Conservation (phyloP, 1,284 basidiomycete species). For the Leccinum subfulvum region DNA sequence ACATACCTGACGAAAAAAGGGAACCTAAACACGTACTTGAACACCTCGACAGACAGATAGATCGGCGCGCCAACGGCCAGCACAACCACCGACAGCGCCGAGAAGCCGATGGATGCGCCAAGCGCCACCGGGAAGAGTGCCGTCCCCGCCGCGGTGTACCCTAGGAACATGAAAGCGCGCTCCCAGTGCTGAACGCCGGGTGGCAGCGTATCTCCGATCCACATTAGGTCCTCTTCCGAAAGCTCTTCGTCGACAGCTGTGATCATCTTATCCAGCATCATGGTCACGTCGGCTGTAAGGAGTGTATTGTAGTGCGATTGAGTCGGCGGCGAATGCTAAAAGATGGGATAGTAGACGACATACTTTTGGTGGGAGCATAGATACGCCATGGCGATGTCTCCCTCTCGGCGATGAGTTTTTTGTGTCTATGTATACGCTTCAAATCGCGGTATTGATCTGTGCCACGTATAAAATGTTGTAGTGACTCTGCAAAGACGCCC, state of each 20-base stretch:
- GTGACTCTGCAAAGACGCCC: slow-evolving; percentile 13
- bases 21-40: not conserved
- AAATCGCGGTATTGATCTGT: slow-evolving; percentile 15
- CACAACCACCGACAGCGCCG: not conserved
- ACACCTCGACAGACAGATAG: not conserved
- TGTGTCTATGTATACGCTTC: slow-evolving; percentile 18
- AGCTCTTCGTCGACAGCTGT: slow-evolving; percentile 23
- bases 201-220: slow-evolving; percentile 12
- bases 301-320: not conserved
- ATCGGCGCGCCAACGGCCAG: not conserved
- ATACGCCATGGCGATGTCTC: slow-evolving; percentile 21
- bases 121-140: not conserved
- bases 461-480: slow-evolving; percentile 6
- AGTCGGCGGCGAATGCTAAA: not conserved
- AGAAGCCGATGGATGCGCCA: not conserved
- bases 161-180: not conserved
- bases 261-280: slow-evolving; percentile 29
- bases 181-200: not conserved
- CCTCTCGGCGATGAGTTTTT: slow-evolving; percentile 15
- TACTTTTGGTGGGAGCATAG: slow-evolving; percentile 23
- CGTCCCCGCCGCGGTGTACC: not conserved
- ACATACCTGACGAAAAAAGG: not conserved
- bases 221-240: slow-evolving; percentile 18
- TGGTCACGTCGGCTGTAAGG: slow-evolving; percentile 19
- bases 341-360: not conserved